These are phyloP conservation scores for Waitea zeae DNA, from an alignment of 1,284 basidiomycete genomes.

Conservation along the genomic window DNA sequence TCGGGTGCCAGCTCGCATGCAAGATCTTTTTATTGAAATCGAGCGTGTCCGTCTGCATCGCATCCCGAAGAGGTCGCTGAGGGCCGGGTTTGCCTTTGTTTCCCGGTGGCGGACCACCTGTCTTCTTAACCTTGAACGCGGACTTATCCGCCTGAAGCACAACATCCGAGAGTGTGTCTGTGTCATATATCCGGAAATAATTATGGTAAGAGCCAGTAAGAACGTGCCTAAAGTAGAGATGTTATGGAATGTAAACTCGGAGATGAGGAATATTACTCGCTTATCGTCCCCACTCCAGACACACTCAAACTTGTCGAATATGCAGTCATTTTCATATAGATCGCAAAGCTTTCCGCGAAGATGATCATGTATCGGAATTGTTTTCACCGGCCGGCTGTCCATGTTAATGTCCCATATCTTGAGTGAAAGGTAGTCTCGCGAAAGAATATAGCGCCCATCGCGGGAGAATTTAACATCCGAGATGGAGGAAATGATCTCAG, in stretches of 20 bases:
- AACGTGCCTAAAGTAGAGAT: slow-evolving; percentile 49
- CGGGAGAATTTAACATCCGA: slow-evolving; percentile 99
- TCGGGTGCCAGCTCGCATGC: slow-evolving; percentile 93
- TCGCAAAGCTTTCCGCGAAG: slow-evolving; percentile 95
- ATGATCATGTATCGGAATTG: slow-evolving; percentile 98
- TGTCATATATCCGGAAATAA: slow-evolving; percentile 99
- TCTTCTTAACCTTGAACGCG: slow-evolving; percentile 99
- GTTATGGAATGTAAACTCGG: slow-evolving; percentile 4
- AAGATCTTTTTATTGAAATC: slow-evolving; percentile 99
- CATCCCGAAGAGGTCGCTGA: slow-evolving; percentile 66
- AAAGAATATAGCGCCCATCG: slow-evolving; percentile 93
- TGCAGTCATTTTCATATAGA: slow-evolving; percentile 99
- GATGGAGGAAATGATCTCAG: slow-evolving; percentile 99
- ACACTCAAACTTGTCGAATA: slow-evolving; percentile 99
- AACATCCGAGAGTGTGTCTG: slow-evolving; percentile 78
- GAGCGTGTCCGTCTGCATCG: slow-evolving; percentile 79
- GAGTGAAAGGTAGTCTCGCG: slow-evolving; percentile 92
- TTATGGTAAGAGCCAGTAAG: slow-evolving; percentile 99
- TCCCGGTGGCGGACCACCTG: slow-evolving; percentile 64
- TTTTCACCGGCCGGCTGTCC: slow-evolving; percentile 94
- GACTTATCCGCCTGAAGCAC: slow-evolving; percentile 98
- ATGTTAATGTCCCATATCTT: slow-evolving; percentile 99
- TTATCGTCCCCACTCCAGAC: slow-evolving; percentile 91
- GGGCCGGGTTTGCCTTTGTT: slow-evolving; percentile 32
- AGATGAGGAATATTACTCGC: slow-evolving; percentile 32